These are phyloP conservation scores for Tetracentron sinense DNA, from an alignment of 164 flowering plant species.

Conservation along the genomic window DNA sequence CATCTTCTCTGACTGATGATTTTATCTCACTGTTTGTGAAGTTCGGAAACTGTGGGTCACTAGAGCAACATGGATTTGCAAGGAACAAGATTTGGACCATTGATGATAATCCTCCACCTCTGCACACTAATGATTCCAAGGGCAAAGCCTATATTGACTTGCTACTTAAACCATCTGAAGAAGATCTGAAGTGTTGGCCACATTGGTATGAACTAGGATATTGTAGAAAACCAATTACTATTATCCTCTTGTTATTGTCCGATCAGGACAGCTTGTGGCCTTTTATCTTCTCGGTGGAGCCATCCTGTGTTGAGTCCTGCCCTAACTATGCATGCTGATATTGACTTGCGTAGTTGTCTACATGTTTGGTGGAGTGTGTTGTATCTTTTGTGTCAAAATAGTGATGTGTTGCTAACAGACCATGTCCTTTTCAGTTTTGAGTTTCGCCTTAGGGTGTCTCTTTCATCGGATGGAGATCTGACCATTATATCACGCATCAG, in stretches of 20 bases:
- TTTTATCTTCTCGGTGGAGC: too few relatives aligned
- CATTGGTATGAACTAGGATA: conserved; percentile 50
- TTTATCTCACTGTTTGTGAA: conserved; percentile 24
- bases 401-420: not conserved
- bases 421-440: conserved; percentile 59
- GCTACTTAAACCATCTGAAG: conserved; percentile 78
- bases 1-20: conserved; percentile 7
- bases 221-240: too few relatives aligned
- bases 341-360: too few relatives aligned
- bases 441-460: conserved; percentile 84
- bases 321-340: too few relatives aligned
- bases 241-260: too few relatives aligned
- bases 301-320: too few relatives aligned
- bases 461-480: conserved; percentile 63
- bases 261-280: too few relatives aligned
- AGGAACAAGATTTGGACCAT: conserved; percentile 80
- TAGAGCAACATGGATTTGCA: conserved; percentile 91
- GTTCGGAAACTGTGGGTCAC: conserved; percentile 79
- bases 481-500: conserved; percentile 71
- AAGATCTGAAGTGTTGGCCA: conserved; percentile 87
- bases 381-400: too few relatives aligned
- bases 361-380: too few relatives aligned
- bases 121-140: conserved; percentile 45
- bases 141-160: conserved; percentile 71
- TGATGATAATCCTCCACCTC: conserved; percentile 75